Percentiles rank a stretch among this genome's conserved stretches.
These are phyloP conservation scores for Heliamphora exappendiculata DNA, from an alignment of 148 eudicot species.

Conservation along the genomic window DNA sequence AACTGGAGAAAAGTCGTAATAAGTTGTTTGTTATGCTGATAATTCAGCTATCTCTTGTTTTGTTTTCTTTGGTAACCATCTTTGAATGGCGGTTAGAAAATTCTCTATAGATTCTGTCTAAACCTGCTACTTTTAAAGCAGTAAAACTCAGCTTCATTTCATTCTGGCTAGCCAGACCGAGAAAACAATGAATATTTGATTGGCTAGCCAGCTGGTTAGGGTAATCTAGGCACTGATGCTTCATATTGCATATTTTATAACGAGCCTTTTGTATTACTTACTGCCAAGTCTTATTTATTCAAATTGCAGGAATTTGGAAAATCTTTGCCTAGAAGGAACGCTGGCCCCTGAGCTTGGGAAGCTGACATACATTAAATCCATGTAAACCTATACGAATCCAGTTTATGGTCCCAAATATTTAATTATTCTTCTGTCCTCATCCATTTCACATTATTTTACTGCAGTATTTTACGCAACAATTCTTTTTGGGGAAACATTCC, in stretches of 20 bases:
- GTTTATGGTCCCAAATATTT: neutral
- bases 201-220: neutral
- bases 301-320: constrained; percentile 56
- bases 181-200: neutral
- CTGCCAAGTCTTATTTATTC: neutral
- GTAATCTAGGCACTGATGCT: neutral
- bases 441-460: constrained; percentile 9
- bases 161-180: constrained; percentile 4
- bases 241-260: neutral
- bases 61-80: neutral
- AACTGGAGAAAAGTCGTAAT: neutral
- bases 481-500: constrained; percentile 77
- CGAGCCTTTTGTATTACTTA: neutral
- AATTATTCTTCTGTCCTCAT: neutral
- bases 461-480: constrained; percentile 72
- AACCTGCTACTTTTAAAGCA: neutral
- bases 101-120: neutral
- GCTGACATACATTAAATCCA: constrained; percentile 47
- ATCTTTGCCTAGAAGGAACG: constrained; percentile 71
- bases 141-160: neutral
- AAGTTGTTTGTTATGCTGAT: neutral
- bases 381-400: constrained; percentile 38
- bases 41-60: neutral
- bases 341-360: constrained; percentile 59
- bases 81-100: neutral